phyloP scores from a whole-genome alignment of 495 filamentous ascomycete genomes.

The Penicillium malachiteum region DNA sequence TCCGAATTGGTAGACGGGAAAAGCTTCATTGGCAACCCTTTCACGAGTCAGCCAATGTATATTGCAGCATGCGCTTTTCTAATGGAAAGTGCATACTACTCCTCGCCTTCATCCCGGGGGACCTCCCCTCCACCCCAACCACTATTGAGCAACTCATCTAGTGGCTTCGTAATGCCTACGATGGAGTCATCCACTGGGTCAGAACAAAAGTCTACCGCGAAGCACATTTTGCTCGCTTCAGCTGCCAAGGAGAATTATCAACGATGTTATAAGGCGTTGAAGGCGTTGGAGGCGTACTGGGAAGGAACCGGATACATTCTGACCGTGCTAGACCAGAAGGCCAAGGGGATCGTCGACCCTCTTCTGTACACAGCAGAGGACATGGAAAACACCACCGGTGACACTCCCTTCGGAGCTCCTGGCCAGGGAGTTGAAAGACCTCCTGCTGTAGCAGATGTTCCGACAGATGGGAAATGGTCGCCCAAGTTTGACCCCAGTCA shows the following conservation, averaged over 20 bases:
- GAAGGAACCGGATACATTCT: conserved; percentile 83
- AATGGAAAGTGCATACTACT: conserved; percentile 66
- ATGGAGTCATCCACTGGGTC: conserved; percentile 33
- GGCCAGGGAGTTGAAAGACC: conserved; percentile 37
- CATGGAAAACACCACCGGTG: conserved; percentile 60
- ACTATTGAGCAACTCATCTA: conserved; percentile 38
- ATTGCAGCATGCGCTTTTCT: conserved; percentile 85
- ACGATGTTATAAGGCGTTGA: conserved; percentile 74
- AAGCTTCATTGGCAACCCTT: conserved; percentile 81
- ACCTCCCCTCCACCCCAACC: conserved; percentile 32
- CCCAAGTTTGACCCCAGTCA: conserved; percentile 52
- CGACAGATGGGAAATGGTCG: conserved; percentile 37
- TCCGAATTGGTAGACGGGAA: conserved; percentile 75
- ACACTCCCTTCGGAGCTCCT: conserved; percentile 38
- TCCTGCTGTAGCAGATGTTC: conserved; percentile 24
- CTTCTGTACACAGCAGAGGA: conserved; percentile 77
- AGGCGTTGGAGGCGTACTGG: conserved; percentile 77
- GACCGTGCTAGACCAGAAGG: conserved; percentile 81
- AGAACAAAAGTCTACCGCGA: conserved; percentile 54
- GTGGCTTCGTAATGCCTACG: conserved; percentile 42
- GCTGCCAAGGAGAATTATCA: conserved; percentile 80
- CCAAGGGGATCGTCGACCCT: conserved; percentile 79
- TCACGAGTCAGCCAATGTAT: conserved; percentile 86
- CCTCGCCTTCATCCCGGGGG: conserved; percentile 35
- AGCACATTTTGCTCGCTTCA: conserved; percentile 70